Evolutionary conservation across 1,139 yeast genomes (phyloP), one percentile per base, ranked within the genome.

Genomic region (Hemisphaericaspora xylanilytica): DNA sequence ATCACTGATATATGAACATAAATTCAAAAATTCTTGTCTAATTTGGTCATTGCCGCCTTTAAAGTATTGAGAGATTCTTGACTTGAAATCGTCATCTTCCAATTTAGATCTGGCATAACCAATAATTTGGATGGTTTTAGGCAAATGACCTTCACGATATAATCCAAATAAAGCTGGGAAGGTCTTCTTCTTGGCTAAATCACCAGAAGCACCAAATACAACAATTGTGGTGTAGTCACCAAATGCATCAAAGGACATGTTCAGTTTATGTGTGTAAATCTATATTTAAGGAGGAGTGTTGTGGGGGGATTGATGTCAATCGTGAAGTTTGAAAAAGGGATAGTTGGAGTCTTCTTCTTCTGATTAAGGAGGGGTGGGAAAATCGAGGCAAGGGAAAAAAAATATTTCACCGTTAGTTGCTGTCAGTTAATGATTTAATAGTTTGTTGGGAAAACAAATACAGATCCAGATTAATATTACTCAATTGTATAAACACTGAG

Each of bases 181-280:
- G 3, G 97, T 92, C 72, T 92, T 92, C 81, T 92, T 92, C 69
- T 89, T 89, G 39, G 98, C 97, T 50, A 92, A 73, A 61, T 92
- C 97, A 37, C 98, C 98, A 29, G 96, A 86, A 37, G 98, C 98
- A 36, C 98, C 97, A 53, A 90, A 85, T 24, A 92, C 96, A 30
- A 85, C 87, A 55, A 92, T 76, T 36, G 82, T 73, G 24, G 85
- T 81, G 63, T 84, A 68, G 52, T 81, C 76, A 48, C 77, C 80
- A 58, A 81, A 81, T 21, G 64, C 42, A 42, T 53, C 54, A 28
- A 33, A 38, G 25, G 49, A 41, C 51, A 48, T 48, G 26, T 8
- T 6, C n/a, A 10, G 10, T 39, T 28, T 26, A 21, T 11, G 10
- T 15, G 13, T 22, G 11, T n/a, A n/a, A n/a, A n/a, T n/a, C n/a